These are phyloP conservation scores for Micractinium sp. DNA, from an alignment of 139 green algal species.

Conservation along the genomic window DNA sequence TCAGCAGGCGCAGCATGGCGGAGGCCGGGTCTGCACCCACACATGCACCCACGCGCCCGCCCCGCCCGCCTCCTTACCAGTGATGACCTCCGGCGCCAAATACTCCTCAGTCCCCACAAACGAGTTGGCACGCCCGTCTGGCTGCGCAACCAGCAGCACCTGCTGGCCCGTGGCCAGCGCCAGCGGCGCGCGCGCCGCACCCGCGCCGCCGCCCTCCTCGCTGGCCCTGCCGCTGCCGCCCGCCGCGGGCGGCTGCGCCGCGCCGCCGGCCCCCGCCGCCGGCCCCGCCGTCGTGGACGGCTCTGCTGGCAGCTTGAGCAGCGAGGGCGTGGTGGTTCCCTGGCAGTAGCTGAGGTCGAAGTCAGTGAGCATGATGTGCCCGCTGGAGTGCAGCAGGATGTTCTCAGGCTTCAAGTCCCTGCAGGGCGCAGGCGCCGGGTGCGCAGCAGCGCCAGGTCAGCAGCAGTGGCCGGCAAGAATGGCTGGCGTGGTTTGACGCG, in stretches of 20 bases:
- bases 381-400: conserved; percentile 89
- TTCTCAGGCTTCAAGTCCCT: conserved; percentile 99
- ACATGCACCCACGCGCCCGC: neutral
- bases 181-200: neutral
- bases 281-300: too few species aligned
- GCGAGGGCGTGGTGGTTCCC: conserved; percentile 51
- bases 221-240: neutral
- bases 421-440: neutral
- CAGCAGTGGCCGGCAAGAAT: neutral
- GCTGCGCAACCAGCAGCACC: conserved; percentile 63
- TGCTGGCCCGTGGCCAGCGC: conserved; percentile 14
- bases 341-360: conserved; percentile 94
- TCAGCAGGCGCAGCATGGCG: neutral
- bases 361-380: conserved; percentile 97
- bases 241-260: neutral
- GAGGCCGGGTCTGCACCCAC: neutral
- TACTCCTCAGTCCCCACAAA: conserved; percentile 93
- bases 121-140: conserved; percentile 88
- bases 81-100: conserved; percentile 88
- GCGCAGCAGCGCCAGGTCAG: neutral
- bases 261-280: neutral
- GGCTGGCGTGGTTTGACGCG: too few species aligned
- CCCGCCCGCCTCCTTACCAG: too few species aligned
- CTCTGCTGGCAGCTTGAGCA: conserved; percentile 14
- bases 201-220: neutral